Evolutionary conservation across 257 asterid genomes (phyloP).

Genomic region (Solanum pinnatisectum): DNA sequence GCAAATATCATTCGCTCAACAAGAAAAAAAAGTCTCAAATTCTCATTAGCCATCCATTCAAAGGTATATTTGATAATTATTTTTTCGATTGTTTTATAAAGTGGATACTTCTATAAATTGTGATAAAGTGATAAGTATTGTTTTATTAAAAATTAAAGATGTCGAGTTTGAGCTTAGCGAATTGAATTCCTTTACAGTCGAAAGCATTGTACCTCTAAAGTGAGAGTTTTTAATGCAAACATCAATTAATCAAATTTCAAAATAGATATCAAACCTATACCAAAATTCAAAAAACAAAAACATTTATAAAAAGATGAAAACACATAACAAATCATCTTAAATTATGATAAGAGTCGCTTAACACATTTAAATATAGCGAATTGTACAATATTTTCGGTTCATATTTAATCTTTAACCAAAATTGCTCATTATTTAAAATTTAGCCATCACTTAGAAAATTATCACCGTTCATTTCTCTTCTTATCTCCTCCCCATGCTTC

Average conservation of each 20-base stretch:
- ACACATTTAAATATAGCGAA: not conserved
- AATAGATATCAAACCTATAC: not conserved
- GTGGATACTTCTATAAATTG: no score
- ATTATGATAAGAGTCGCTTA: not conserved
- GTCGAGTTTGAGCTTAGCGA: not conserved
- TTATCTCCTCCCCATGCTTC: not conserved
- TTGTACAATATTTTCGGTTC: not conserved
- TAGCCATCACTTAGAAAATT: not conserved
- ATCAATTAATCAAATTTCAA: not conserved
- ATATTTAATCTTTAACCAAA: not conserved
- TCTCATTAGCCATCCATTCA: not conserved
- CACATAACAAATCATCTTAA: not conserved
- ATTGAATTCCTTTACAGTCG: accelerated
- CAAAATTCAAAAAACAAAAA: not conserved
- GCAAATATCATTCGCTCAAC: not conserved
- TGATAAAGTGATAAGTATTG: not conserved
- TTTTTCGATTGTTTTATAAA: no score
- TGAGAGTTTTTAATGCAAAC: not conserved
- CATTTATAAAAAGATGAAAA: not conserved
- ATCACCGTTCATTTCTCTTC: not conserved
- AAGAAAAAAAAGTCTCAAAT: not conserved
- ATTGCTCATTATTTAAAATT: not conserved
- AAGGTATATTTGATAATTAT: no score
- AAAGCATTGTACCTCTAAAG: not conserved
- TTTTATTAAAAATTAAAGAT: not conserved